Evolutionary conservation across 116 monocot genomes (phyloP).

Genomic region (Iris pallida): DNA sequence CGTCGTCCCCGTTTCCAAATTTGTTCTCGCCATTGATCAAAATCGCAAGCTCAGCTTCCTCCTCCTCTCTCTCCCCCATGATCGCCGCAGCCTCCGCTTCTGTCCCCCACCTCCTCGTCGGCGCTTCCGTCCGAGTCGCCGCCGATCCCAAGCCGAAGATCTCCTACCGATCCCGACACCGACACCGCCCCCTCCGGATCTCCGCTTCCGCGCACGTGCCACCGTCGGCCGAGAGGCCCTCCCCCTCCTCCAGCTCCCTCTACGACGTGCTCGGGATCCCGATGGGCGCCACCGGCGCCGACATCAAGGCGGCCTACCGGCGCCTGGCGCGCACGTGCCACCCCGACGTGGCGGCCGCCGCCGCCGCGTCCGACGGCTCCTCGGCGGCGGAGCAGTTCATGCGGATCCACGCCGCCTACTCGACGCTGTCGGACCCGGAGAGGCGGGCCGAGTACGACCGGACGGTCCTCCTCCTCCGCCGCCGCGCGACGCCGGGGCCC

Average conservation of each 20-base stretch:
- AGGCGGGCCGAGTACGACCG: conserved; percentile 58
- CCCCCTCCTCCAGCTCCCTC: conserved; percentile 11
- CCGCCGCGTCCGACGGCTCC: not conserved
- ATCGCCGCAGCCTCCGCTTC: not conserved
- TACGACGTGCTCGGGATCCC: conserved; percentile 47
- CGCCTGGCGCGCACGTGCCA: conserved; percentile 48
- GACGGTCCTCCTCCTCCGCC: not conserved
- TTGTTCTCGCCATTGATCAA: too few species aligned
- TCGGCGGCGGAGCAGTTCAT: conserved; percentile 37
- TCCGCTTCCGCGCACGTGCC: conserved; percentile 3
- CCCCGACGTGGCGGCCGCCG: conserved; percentile 44
- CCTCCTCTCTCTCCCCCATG: not conserved
- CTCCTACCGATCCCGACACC: not conserved
- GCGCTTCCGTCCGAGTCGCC: too few species aligned
- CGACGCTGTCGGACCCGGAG: conserved; percentile 50
- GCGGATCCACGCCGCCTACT: conserved; percentile 49
- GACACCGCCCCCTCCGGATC: not conserved
- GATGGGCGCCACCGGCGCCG: conserved; percentile 22
- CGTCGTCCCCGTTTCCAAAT: too few species aligned
- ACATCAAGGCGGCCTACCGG: conserved; percentile 75
- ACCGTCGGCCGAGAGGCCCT: not conserved
- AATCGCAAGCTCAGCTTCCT: too few species aligned
- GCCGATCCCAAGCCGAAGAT: not conserved
- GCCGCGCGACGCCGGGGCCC: not conserved
- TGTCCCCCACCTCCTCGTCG: not conserved